phyloP scores from a whole-genome alignment of 192 early-diverging fungal species.

The Rhizophlyctis rosea region DNA sequence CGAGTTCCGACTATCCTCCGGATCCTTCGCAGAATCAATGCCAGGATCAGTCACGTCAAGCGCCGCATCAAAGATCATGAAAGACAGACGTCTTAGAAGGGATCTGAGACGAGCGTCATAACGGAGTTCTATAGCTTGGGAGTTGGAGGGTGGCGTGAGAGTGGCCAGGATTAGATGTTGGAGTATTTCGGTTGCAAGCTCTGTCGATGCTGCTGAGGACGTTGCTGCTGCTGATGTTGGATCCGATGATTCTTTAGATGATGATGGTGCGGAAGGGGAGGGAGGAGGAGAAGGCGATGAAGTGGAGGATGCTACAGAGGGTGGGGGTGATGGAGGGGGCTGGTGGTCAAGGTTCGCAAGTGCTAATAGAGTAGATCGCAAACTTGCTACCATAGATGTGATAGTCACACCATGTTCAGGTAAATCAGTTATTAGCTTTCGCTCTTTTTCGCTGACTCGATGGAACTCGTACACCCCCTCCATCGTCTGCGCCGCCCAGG shows the following conservation, averaged over 20 bases:
- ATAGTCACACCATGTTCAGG: constrained; percentile 16
- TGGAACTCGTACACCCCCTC: background rate
- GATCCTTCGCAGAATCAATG: background rate
- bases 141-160: no score
- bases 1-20: background rate
- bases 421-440: constrained; percentile 9
- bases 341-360: background rate
- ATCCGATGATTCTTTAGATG: constrained; percentile 28
- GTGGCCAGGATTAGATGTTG: no score
- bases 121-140: constrained; percentile 66
- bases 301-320: background rate
- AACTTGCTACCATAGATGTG: background rate
- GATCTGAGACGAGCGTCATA: constrained; percentile 62
- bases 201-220: no score
- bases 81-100: constrained; percentile 23
- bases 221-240: no score
- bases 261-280: constrained; percentile 12
- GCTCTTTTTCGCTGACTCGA: background rate
- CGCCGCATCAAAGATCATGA: background rate
- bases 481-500: constrained; percentile 4
- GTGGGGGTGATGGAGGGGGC: background rate
- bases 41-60: background rate
- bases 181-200: no score
- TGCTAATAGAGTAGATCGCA: no score
- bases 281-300: background rate